Conservation (phyloP, 2,329 filamentous ascomycete species). For the Orbilia javanica region DNA sequence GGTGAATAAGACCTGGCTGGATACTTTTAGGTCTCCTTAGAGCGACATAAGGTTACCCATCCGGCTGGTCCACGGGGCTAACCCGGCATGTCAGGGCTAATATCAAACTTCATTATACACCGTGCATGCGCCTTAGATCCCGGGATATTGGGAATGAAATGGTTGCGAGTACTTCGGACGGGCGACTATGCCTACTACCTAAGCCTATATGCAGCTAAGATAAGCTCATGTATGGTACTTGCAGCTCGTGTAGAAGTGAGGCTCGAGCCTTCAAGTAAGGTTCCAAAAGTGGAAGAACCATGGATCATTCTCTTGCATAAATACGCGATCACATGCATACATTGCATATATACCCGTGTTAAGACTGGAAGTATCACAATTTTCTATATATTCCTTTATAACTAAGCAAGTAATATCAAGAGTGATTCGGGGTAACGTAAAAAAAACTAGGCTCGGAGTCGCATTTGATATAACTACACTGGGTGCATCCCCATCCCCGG, state of each 20-base stretch:
- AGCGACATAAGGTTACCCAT: background rate
- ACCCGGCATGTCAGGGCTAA: background rate
- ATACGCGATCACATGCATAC: constrained; percentile 27
- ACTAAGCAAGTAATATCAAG: background rate
- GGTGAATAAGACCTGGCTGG: constrained; percentile 45
- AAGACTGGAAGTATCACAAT: constrained; percentile 5
- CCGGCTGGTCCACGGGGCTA: background rate
- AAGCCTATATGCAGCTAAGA: constrained; percentile 19
- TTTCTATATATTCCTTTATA: background rate
- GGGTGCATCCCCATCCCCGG: constrained; percentile 18
- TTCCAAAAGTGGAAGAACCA: constrained; percentile 28
- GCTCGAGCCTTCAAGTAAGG: constrained; percentile 11
- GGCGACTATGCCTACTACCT: constrained; percentile 15
- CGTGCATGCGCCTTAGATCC: background rate
- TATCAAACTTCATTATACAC: background rate
- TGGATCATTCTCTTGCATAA: constrained; percentile 25
- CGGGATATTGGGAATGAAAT: background rate
- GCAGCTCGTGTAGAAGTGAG: constrained; percentile 9
- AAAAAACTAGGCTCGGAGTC: background rate
- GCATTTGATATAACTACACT: constrained; percentile 33
- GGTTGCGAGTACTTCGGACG: background rate
- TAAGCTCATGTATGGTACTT: background rate
- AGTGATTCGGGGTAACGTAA: too few relatives aligned
- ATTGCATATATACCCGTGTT: constrained; percentile 7
- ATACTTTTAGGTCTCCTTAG: constrained; percentile 15